phyloP scores from a whole-genome alignment of 2,329 filamentous ascomycete genomes.

The Fusarium coicis region DNA sequence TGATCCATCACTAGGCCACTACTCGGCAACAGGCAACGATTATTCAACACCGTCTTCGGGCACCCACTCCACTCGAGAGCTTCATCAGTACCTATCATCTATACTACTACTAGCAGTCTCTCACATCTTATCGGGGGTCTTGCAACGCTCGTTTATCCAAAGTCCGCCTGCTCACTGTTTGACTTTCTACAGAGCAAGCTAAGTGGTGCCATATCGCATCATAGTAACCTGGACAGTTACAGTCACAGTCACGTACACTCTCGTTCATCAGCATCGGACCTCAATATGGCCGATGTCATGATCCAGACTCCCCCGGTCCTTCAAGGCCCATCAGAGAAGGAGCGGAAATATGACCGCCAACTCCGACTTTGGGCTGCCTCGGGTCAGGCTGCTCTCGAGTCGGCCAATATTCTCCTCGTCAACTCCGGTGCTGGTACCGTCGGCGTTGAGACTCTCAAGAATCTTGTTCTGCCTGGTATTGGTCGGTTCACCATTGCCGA shows the following conservation, averaged over 20 bases:
- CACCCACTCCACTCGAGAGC: neutral
- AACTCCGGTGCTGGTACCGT: conserved; percentile 89
- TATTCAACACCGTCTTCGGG: conserved; percentile 18
- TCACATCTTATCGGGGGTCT: neutral
- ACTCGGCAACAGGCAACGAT: conserved; percentile 4
- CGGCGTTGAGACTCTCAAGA: conserved; percentile 93
- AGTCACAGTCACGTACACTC: neutral
- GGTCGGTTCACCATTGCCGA: conserved; percentile 94
- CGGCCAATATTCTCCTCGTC: conserved; percentile 89
- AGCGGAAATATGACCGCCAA: conserved; percentile 92
- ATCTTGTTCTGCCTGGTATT: conserved; percentile 93
- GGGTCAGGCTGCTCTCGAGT: conserved; percentile 89
- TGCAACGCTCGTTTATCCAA: conserved; percentile 19
- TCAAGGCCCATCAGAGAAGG: conserved; percentile 67
- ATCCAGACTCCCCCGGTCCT: conserved; percentile 50
- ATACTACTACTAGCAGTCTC: conserved; percentile 12
- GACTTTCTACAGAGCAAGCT: neutral
- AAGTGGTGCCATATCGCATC: conserved; percentile 1
- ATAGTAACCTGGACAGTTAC: conserved; percentile 1
- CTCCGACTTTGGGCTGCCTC: conserved; percentile 94
- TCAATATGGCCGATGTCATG: conserved; percentile 47
- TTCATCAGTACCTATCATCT: neutral
- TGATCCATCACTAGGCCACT: neutral
- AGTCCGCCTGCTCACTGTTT: neutral
- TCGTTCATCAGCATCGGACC: neutral